phyloP scores from a whole-genome alignment of 305 asterid species.

The Fraxinus greggii region DNA sequence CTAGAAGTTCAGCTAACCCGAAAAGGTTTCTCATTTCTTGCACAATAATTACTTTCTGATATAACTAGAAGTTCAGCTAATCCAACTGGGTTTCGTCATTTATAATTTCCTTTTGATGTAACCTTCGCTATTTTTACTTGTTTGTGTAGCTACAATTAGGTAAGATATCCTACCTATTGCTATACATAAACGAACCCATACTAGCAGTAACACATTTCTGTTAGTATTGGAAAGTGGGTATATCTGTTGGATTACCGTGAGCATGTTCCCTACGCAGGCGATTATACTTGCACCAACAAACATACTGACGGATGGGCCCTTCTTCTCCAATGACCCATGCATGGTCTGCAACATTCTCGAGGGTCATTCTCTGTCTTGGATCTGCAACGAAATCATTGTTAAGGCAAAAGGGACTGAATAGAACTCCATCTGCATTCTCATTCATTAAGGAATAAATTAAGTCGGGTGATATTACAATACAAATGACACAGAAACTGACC shows the following conservation, averaged over 20 bases:
- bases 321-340: conserved; percentile 71
- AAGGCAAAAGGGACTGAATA: not conserved
- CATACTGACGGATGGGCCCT: conserved; percentile 54
- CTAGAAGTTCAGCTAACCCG: not conserved
- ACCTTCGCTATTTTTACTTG: not conserved
- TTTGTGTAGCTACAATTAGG: not conserved
- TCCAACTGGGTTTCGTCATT: not conserved
- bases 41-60: not conserved
- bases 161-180: conserved; percentile 1
- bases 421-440: not conserved
- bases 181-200: not conserved
- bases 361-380: conserved; percentile 60
- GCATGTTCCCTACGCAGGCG: conserved; percentile 27
- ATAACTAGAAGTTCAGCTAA: not conserved
- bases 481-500: conserved; percentile 37
- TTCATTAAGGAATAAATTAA: not conserved
- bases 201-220: not conserved
- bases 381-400: conserved; percentile 38
- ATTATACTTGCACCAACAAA: conserved; percentile 70
- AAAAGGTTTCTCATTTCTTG: not conserved
- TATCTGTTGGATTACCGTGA: conserved; percentile 23
- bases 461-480: not conserved
- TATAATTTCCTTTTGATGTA: not conserved
- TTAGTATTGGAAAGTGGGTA: conserved; percentile 14
- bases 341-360: conserved; percentile 56